phyloP scores from a whole-genome alignment of 768 basidiomycete genomes.

The Dendrothele bispora region DNA sequence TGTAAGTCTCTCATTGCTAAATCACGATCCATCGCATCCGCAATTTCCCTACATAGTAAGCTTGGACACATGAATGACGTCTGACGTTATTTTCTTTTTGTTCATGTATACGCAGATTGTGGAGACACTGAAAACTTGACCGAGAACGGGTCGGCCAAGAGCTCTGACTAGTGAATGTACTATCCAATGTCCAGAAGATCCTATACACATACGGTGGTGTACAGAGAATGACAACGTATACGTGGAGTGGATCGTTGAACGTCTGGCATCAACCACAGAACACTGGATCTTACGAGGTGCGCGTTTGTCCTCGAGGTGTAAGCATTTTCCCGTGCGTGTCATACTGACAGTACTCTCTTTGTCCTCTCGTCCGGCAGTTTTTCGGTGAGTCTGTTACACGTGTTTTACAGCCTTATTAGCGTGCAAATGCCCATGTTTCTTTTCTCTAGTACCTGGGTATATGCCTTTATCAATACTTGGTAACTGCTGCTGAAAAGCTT shows the following conservation, averaged over 20 bases:
- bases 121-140: conserved; percentile 63
- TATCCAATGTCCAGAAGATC: conserved; percentile 70
- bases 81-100: no score
- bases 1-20: no score
- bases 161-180: conserved; percentile 43
- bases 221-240: conserved; percentile 52
- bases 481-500: no score
- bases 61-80: no score
- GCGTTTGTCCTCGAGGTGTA: no score
- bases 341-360: not conserved
- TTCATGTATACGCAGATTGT: no score
- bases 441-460: conserved; percentile 46
- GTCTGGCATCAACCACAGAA: conserved; percentile 66
- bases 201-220: conserved; percentile 61
- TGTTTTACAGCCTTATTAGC: not conserved
- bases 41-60: not conserved
- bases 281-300: conserved; percentile 70
- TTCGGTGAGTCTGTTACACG: conserved; percentile 4
- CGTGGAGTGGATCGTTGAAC: conserved; percentile 52
- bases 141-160: conserved; percentile 23
- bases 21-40: no score
- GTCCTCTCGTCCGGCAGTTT: conserved; percentile 1
- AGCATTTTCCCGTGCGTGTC: not conserved
- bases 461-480: conserved; percentile 16
- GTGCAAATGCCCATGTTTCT: conserved; percentile 12